phyloP scores from a whole-genome alignment of 345 rosid species.

The Leavenworthia alabamica region DNA sequence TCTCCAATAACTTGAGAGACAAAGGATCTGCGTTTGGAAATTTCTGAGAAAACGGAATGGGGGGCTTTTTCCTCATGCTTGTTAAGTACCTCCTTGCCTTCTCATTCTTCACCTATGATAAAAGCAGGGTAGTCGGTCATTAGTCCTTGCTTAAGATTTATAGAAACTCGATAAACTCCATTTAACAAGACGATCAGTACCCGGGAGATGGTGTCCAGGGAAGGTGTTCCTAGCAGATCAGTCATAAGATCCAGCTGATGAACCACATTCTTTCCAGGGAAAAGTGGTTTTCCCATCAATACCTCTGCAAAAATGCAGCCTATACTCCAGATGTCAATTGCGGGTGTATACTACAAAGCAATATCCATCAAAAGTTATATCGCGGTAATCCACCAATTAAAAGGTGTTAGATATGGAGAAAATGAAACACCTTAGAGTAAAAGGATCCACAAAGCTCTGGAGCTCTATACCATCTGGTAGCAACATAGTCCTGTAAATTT shows the following conservation, averaged over 20 bases:
- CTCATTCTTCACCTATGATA: constrained; percentile 74
- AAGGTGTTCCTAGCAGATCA: constrained; percentile 91
- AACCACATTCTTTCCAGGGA: constrained; percentile 95
- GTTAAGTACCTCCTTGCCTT: constrained; percentile 90
- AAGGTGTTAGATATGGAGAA: background rate
- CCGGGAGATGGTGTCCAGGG: constrained; percentile 79
- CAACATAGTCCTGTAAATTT: constrained; percentile 76
- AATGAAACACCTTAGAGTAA: constrained; percentile 70
- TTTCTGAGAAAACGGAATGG: constrained; percentile 61
- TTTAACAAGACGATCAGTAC: constrained; percentile 35
- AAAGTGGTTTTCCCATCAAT: constrained; percentile 75
- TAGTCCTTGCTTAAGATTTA: background rate
- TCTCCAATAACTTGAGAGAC: constrained; percentile 61
- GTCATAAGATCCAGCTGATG: constrained; percentile 96
- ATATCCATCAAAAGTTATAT: constrained; percentile 10
- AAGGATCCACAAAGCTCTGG: constrained; percentile 98
- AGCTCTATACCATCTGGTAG: constrained; percentile 98
- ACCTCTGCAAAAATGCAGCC: constrained; percentile 98
- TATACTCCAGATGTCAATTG: constrained; percentile 96
- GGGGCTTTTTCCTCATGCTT: constrained; percentile 91
- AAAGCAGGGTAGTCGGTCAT: background rate
- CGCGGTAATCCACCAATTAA: background rate
- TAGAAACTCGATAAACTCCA: background rate
- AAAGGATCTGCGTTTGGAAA: constrained; percentile 82
- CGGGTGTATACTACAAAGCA: constrained; percentile 80